phyloP scores from a whole-genome alignment of 495 filamentous ascomycete species.

The Aspergillus nidulans region DNA sequence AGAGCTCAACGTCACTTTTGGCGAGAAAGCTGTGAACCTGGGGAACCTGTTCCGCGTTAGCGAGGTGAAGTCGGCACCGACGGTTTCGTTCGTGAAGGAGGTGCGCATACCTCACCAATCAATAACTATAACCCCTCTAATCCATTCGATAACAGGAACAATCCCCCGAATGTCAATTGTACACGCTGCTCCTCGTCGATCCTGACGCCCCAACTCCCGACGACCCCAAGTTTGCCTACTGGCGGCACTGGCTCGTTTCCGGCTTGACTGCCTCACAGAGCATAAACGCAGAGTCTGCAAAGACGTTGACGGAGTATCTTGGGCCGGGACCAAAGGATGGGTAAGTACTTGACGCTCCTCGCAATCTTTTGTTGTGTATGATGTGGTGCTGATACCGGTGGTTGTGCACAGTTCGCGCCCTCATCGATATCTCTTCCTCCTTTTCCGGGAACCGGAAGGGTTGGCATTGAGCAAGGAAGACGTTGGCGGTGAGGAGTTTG shows the following conservation, averaged over 20 bases:
- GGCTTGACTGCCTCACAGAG: background rate
- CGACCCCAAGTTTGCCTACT: slow-evolving; percentile 19
- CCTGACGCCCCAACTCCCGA: slow-evolving; percentile 17
- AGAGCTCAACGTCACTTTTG: slow-evolving; percentile 6
- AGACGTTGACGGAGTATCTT: slow-evolving; percentile 15
- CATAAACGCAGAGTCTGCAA: background rate
- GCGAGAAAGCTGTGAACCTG: background rate
- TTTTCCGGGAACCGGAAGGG: slow-evolving; percentile 13
- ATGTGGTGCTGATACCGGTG: background rate
- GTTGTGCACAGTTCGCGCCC: slow-evolving; percentile 5
- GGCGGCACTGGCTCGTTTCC: slow-evolving; percentile 17
- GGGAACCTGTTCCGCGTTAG: slow-evolving; percentile 16
- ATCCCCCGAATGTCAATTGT: background rate
- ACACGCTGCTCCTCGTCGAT: slow-evolving; percentile 17
- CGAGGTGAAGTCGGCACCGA: slow-evolving; percentile 10
- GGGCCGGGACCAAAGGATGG: slow-evolving; percentile 20
- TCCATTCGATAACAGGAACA: too few relatives aligned
- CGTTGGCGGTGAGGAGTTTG: slow-evolving; percentile 19
- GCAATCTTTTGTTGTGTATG: background rate
- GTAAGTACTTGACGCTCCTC: slow-evolving; percentile 12
- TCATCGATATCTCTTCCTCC: slow-evolving; percentile 16
- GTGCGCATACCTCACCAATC: background rate
- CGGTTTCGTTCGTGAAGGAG: slow-evolving; percentile 11
- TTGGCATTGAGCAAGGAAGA: slow-evolving; percentile 11
- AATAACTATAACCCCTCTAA: background rate